Conservation (phyloP, 306 rosid genomes). For the Citrullus amarus region DNA sequence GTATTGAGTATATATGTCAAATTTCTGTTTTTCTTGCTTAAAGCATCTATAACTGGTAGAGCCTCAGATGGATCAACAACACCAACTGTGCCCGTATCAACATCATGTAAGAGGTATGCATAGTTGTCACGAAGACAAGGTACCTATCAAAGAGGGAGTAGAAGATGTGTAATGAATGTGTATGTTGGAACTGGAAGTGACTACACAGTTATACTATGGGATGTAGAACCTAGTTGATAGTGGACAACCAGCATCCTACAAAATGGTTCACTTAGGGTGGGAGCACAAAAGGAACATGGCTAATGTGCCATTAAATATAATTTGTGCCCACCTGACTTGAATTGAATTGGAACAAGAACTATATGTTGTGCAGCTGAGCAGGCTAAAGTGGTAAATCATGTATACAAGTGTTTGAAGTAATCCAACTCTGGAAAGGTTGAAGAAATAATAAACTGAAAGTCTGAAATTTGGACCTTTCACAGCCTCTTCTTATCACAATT, state of each 20-base stretch:
- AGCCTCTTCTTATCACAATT: neutral
- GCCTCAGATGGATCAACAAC: constrained; percentile 98
- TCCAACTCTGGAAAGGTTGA: neutral
- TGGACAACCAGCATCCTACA: neutral
- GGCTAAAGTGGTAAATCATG: neutral
- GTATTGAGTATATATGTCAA: constrained; percentile 89
- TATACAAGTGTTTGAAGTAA: neutral
- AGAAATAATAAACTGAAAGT: neutral
- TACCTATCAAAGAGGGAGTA: constrained; percentile 38
- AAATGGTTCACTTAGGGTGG: neutral
- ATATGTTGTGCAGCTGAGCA: neutral
- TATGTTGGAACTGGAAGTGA: neutral
- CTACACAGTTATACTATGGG: neutral
- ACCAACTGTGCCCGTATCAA: constrained; percentile 91
- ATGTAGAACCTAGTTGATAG: neutral
- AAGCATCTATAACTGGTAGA: constrained; percentile 65
- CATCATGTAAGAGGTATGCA: constrained; percentile 84
- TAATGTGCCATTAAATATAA: neutral
- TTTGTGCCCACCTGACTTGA: neutral
- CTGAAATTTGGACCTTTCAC: neutral
- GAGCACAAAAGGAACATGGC: neutral
- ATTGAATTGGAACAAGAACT: neutral
- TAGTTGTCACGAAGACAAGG: constrained; percentile 87
- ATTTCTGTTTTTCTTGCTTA: constrained; percentile 66
- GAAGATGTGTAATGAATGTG: neutral